Evolutionary conservation across 768 basidiomycete genomes (phyloP).

Genomic region (Mycena albidolilacea): DNA sequence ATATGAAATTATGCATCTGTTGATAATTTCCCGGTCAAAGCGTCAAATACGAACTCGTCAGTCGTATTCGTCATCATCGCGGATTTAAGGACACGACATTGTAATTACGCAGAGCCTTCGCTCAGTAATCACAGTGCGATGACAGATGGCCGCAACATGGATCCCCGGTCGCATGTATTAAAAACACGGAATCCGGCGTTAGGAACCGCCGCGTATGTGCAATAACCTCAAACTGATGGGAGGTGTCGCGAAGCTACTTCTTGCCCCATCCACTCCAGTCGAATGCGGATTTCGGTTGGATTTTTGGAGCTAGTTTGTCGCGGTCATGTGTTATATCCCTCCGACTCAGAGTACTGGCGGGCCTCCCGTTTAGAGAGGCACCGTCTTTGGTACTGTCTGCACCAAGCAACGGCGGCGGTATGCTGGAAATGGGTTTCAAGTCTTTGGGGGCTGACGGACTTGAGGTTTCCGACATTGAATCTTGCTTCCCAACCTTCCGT

Average conservation of each 20-base stretch:
- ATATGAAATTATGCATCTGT: neutral
- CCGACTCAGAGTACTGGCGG: neutral
- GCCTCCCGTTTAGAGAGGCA: neutral
- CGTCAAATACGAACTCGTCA: neutral
- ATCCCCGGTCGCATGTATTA: too few relatives aligned
- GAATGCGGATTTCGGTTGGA: conserved; percentile 27
- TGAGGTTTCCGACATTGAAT: neutral
- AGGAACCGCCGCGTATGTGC: too few relatives aligned
- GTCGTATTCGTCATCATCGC: neutral
- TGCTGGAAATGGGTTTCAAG: conserved; percentile 15
- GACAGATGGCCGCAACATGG: too few relatives aligned
- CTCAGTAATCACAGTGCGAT: too few relatives aligned
- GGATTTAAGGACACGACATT: too few relatives aligned
- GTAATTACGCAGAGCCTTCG: too few relatives aligned
- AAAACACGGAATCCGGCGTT: too few relatives aligned
- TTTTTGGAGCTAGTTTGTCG: neutral
- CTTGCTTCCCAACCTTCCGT: conserved; percentile 16
- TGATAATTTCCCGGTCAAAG: conserved; percentile 11
- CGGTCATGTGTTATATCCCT: neutral
- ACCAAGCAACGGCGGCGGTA: conserved; percentile 11
- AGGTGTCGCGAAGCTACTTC: conserved; percentile 7
- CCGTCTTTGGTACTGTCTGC: neutral
- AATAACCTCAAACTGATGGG: too few relatives aligned
- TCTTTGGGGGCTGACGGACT: neutral
- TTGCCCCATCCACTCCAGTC: conserved; percentile 41